Conservation (phyloP, 2,329 filamentous ascomycete species). For the Fusarium transvaalense region DNA sequence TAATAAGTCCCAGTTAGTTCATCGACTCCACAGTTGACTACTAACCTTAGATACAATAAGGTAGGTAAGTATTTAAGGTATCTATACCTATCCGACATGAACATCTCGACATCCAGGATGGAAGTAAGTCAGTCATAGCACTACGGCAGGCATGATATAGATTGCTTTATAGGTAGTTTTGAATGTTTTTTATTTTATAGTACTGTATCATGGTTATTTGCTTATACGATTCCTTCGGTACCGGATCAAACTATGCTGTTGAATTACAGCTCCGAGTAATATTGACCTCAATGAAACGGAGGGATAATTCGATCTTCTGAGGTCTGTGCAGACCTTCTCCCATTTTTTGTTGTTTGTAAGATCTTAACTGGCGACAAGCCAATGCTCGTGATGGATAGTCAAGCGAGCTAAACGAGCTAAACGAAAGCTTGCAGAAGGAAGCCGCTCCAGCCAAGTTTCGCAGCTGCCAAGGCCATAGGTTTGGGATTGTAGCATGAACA, state of each 20-base stretch:
- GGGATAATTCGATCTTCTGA: not conserved
- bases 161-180: not conserved
- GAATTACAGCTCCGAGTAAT: constrained; percentile 14
- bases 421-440: not conserved
- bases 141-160: not conserved
- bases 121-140: not conserved
- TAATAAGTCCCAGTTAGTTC: not conserved
- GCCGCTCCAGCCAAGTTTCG: not conserved
- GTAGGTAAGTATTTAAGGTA: too few species aligned
- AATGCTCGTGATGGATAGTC: not conserved
- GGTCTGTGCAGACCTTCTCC: not conserved
- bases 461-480: not conserved
- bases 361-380: not conserved
- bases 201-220: not conserved
- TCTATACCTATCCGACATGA: too few species aligned
- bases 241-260: constrained; percentile 1
- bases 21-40: constrained; percentile 1
- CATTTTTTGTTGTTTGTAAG: not conserved
- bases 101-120: too few species aligned
- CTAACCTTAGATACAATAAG: too few species aligned
- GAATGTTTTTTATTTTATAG: not conserved
- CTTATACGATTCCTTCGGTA: constrained; percentile 1
- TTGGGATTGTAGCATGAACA: not conserved
- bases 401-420: not conserved
- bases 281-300: constrained; percentile 18